phyloP scores from a whole-genome alignment of 805 yeast genomes.

The Cyberlindnera bimundalis region DNA sequence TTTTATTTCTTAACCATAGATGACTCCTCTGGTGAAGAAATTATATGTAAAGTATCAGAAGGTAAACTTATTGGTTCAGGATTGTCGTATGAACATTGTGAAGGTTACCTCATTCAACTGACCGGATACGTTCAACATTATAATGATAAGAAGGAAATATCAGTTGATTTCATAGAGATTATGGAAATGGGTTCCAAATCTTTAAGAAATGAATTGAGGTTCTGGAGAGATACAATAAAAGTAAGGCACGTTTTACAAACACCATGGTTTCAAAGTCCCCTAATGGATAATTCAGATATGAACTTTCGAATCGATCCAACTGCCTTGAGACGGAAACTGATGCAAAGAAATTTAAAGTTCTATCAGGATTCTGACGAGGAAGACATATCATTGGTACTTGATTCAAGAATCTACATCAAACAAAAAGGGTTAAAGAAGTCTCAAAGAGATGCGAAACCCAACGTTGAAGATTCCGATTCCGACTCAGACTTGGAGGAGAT shows the following conservation, averaged over 20 bases:
- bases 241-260: constrained; percentile 24
- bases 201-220: constrained; percentile 31
- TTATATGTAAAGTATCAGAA: constrained; percentile 29
- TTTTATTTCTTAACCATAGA: constrained; percentile 28
- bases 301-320: constrained; percentile 5
- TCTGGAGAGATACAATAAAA: constrained; percentile 34
- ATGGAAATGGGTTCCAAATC: constrained; percentile 23
- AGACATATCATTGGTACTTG: constrained; percentile 16
- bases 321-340: constrained; percentile 6
- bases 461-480: constrained; percentile 14
- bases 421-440: constrained; percentile 8
- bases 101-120: constrained; percentile 27
- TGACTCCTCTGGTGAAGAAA: constrained; percentile 29
- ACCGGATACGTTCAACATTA: constrained; percentile 25
- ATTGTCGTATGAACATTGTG: constrained; percentile 20
- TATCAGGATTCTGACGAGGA: constrained; percentile 1
- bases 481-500: constrained; percentile 13
- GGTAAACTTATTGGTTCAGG: constrained; percentile 24
- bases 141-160: constrained; percentile 29
- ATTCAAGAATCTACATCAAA: constrained; percentile 21
- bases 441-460: constrained; percentile 13
- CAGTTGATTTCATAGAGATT: constrained; percentile 28
- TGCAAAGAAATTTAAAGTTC: constrained; percentile 6
- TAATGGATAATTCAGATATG: constrained; percentile 6
- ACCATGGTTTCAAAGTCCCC: constrained; percentile 35